These are phyloP conservation scores for Eutrema japonicum DNA, from an alignment of 345 rosid genomes.

Conservation along the genomic window DNA sequence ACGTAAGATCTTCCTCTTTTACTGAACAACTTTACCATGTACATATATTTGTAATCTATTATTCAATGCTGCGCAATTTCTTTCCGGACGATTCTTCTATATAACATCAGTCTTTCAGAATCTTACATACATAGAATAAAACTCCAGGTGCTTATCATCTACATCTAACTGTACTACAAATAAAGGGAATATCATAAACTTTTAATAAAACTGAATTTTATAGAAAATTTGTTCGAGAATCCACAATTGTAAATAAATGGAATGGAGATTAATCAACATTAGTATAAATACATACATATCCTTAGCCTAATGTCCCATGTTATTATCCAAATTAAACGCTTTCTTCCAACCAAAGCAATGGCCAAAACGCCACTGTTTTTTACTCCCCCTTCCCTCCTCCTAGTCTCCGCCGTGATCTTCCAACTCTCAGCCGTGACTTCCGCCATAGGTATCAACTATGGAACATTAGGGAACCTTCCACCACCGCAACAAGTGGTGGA, in stretches of 20 bases:
- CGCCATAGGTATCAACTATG: conserved; percentile 75
- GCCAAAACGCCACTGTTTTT: not conserved
- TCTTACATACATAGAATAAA: not conserved
- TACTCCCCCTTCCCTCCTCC: conserved; percentile 38
- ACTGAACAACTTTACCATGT: not conserved
- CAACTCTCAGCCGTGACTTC: conserved; percentile 44
- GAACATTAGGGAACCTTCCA: conserved; percentile 67
- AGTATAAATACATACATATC: conserved; percentile 11
- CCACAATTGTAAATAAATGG: not conserved
- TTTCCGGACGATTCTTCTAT: not conserved
- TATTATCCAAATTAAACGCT: not conserved
- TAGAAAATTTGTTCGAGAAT: not conserved
- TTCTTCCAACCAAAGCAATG: conserved; percentile 11
- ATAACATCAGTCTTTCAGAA: not conserved
- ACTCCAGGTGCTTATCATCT: not conserved
- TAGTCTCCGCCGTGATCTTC: conserved; percentile 41
- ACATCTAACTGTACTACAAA: not conserved
- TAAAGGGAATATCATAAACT: not conserved
- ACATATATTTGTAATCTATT: not conserved
- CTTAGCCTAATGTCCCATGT: not conserved
- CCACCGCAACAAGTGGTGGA: conserved; percentile 64
- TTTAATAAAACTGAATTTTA: not conserved
- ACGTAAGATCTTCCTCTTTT: too few species aligned
- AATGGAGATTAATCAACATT: not conserved
- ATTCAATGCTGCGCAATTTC: not conserved